Evolutionary conservation across 352 stramenopile species (phyloP).

Genomic region (Globisporangium canariense): DNA sequence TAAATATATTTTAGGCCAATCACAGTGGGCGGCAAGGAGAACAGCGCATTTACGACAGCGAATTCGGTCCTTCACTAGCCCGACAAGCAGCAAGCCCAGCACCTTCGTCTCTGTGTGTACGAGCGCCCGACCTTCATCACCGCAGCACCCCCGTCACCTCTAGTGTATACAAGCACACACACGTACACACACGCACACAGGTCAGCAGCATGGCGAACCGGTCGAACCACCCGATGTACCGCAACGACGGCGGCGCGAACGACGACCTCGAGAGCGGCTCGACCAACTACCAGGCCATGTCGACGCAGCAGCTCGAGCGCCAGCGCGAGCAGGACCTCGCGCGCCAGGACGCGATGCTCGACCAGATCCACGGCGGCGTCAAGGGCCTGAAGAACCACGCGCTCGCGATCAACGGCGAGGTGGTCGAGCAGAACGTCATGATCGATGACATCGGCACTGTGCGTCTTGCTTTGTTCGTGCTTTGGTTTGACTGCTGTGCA

Average conservation of each 20-base stretch:
- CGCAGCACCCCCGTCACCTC: background rate
- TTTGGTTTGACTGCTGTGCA: background rate
- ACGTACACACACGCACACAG: background rate
- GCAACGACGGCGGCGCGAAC: background rate
- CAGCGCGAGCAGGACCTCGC: slow-evolving; percentile 50
- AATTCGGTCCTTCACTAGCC: no score
- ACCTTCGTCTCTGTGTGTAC: background rate
- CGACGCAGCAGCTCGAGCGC: slow-evolving; percentile 59
- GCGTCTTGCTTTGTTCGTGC: slow-evolving; percentile 18
- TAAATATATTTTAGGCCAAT: no score
- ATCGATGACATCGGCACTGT: slow-evolving; percentile 78
- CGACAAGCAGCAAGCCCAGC: background rate
- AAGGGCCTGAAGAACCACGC: slow-evolving; percentile 80
- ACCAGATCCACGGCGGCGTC: slow-evolving; percentile 76
- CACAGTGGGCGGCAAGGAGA: no score
- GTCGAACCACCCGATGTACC: slow-evolving; percentile 41
- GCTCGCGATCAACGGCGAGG: slow-evolving; percentile 81
- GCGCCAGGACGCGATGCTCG: slow-evolving; percentile 67
- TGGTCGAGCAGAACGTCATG: slow-evolving; percentile 79
- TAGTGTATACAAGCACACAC: background rate
- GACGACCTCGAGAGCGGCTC: slow-evolving; percentile 11
- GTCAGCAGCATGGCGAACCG: slow-evolving; percentile 15
- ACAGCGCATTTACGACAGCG: no score
- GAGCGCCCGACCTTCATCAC: background rate
- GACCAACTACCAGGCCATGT: slow-evolving; percentile 63